Base-by-base conservation (phyloP, 306 rosid genomes). In the Amphicarpaea edgeworthii region DNA sequence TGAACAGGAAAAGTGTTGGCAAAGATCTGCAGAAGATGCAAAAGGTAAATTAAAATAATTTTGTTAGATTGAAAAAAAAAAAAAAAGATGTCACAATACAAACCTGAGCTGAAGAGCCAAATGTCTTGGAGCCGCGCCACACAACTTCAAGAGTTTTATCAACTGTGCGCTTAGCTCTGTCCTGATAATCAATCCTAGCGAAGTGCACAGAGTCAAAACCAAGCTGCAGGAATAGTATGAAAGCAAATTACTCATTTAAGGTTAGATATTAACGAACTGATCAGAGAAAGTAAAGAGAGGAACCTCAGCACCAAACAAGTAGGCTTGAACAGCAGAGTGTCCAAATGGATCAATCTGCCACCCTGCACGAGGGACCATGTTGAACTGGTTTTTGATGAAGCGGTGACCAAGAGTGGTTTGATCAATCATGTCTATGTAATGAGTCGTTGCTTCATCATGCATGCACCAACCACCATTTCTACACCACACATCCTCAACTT, bases 151-250 rank as follows among this genome's bases (percentile, higher is more conserved):
- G 64, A 26, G 64, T 26, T 26, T 6, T 58, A 26, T 58, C 64
- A 58, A 26, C 11, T 58, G 2, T 58, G 20, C 64, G 64, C 17
- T 58, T 58, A 12, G 17, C 40, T 58, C 64, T 58, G 64, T 58
- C 64, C 40, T 58, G 64, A 58, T 26, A 26, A 58, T 58, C 64
- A 26, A 58, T 58, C 64, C 64, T 58, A 26, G 64, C 64, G 19
- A 58, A 58, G 64, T 58, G 64, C 16, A 58, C 9, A 26, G 64
- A 58, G 10, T 58, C 64, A 58, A 58, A 26, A 7, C 64, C 64
- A 58, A 58, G 64, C 64, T 58, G 40, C 40, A 58, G 40, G 17
- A 10, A 57, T 8, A 16, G 57, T 51, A 49, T 7, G n/a, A 23
- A 55, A 21, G n/a, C 37, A 55, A 4, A 23, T 55, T 11, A 55